Base-by-base conservation (phyloP, 345 rosid species). In the Aquilaria sinensis region DNA sequence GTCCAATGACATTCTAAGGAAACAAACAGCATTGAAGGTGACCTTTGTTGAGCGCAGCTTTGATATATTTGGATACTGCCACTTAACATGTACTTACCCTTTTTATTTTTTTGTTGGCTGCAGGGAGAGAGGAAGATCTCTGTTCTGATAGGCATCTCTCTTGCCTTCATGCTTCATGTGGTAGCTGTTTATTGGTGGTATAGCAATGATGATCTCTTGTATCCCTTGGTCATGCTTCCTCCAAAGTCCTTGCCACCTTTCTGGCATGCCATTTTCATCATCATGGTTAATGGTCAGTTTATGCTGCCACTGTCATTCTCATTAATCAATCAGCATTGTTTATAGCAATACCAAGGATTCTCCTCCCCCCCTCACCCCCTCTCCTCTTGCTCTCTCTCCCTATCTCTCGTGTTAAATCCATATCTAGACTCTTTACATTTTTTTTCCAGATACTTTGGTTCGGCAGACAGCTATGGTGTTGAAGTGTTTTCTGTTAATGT, bases 61-160 rank as follows among this genome's bases (percentile, higher is more conserved):
- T 23, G 23, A 23, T 23, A 23, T 23, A 23, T 23, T 23, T 23
- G 23, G 23, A 1, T 64, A 47, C 29, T 23, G 7, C 37, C 37
- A 32, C 68, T 58, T 66, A 74, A 46, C 66, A 62, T 70, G 57
- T 60, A 23, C 23, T 23, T 23, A 23, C 23, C 23, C 23, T 23
- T 23, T 23, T 23, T 23, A 23, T 23, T 23, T 32, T 57, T 62
- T 56, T 67, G 30, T 58, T 76, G 63, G 64, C 62, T 80, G 75
- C 89, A 94, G 99, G 99, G 99, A 31, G 99, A 95, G 79, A 83
- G 99, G 74, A 93, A 83, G 77, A 80, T 95, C 58, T 87, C 90
- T 5, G 78, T 89, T 59, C 78, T 95, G 64, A 61, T 82, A 52
- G 93, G 90, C 52, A 87, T 91, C 69, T 78, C 93, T 52, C 34